A percentile compares a stretch with the other conserved stretches of the same genome.
Evolutionary conservation across 371 early-diverging fungal genomes (phyloP).

Genomic region (Chytridium lagenaria): DNA sequence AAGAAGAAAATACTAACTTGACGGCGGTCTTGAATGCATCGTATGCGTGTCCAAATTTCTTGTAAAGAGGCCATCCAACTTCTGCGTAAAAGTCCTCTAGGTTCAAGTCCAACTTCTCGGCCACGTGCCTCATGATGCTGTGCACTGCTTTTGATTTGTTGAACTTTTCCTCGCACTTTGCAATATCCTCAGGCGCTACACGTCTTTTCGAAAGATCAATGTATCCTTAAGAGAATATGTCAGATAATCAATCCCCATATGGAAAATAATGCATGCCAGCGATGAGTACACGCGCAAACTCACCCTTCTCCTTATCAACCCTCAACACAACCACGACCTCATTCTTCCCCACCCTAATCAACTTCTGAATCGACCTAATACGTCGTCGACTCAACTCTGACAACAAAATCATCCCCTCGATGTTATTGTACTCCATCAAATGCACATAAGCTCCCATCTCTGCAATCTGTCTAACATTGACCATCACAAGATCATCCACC

Average conservation of each 20-base stretch:
- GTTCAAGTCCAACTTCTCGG: conserved; percentile 83
- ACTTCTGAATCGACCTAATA: conserved; percentile 97
- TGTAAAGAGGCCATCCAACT: conserved; percentile 98
- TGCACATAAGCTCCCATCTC: conserved; percentile 98
- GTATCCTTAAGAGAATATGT: conserved; percentile 74
- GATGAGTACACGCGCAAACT: background rate
- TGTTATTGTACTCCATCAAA: conserved; percentile 77
- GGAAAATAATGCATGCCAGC: too few relatives aligned
- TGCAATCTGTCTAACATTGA: conserved; percentile 95
- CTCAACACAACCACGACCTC: conserved; percentile 98
- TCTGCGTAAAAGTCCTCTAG: conserved; percentile 88
- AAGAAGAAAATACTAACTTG: conserved; percentile 57
- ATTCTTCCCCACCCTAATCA: conserved; percentile 95
- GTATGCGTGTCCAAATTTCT: conserved; percentile 97
- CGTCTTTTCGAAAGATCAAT: conserved; percentile 99
- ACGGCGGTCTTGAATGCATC: conserved; percentile 96
- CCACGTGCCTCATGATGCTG: conserved; percentile 83
- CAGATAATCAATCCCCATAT: background rate
- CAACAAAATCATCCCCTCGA: conserved; percentile 92
- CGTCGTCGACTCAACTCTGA: conserved; percentile 97
- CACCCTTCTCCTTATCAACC: conserved; percentile 99
- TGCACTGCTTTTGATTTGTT: conserved; percentile 95
- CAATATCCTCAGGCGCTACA: conserved; percentile 96
- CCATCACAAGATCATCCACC: conserved; percentile 98
- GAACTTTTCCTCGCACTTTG: conserved; percentile 94